These are phyloP conservation scores for Lachancea cidri DNA, from an alignment of 805 yeast genomes.

Conservation along the genomic window DNA sequence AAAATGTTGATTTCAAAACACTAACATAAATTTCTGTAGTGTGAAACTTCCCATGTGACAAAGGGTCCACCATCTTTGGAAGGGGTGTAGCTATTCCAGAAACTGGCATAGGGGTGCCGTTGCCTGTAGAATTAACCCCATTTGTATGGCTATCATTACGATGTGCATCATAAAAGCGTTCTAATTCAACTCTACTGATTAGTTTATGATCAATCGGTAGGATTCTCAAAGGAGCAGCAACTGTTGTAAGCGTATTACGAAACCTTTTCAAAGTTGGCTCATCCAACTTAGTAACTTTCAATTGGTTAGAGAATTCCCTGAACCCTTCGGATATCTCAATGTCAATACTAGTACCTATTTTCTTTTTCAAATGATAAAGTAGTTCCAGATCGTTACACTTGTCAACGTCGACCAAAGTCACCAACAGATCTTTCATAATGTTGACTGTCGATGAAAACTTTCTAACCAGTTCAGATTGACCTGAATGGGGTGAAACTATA, in stretches of 20 bases:
- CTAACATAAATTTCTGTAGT: slow-evolving; percentile 24
- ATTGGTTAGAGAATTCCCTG: slow-evolving; percentile 41
- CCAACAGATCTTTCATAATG: slow-evolving; percentile 24
- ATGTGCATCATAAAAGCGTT: slow-evolving; percentile 10
- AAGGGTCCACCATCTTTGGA: slow-evolving; percentile 24
- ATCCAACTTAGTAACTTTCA: slow-evolving; percentile 34
- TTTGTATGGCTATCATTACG: slow-evolving; percentile 1
- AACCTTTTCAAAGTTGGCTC: slow-evolving; percentile 31
- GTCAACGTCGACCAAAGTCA: slow-evolving; percentile 18
- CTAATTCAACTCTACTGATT: slow-evolving; percentile 18
- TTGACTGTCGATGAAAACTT: slow-evolving; percentile 24
- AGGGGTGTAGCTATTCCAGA: slow-evolving; percentile 33
- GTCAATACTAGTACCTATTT: slow-evolving; percentile 30
- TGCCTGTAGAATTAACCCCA: slow-evolving; percentile 5
- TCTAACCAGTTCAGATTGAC: slow-evolving; percentile 32
- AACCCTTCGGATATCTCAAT: slow-evolving; percentile 37
- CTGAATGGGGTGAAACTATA: slow-evolving; percentile 37
- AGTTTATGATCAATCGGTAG: slow-evolving; percentile 31
- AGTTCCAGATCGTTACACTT: slow-evolving; percentile 13
- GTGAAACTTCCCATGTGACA: background rate
- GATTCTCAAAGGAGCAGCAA: slow-evolving; percentile 38
- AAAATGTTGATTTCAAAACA: slow-evolving; percentile 32
- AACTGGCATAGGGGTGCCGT: slow-evolving; percentile 11
- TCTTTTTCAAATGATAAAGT: slow-evolving; percentile 22
- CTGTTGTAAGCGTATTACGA: slow-evolving; percentile 40